Conservation (phyloP, 2,329 filamentous ascomycete species). For the Aaosphaeria pasadenensis region DNA sequence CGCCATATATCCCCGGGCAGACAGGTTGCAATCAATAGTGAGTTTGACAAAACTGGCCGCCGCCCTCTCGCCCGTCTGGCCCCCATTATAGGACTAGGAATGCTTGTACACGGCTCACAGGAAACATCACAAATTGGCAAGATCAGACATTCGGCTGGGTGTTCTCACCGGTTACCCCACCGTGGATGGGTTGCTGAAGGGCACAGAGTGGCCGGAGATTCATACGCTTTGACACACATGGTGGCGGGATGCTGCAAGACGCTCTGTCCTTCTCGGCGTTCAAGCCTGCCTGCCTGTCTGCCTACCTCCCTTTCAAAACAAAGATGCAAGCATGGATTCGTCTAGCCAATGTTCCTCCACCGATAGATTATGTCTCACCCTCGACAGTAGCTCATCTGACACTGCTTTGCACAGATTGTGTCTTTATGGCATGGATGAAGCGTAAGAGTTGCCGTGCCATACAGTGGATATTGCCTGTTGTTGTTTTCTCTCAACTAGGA, state of each 20-base stretch:
- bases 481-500: constrained; percentile 1
- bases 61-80: constrained; percentile 23
- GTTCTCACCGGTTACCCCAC: constrained; percentile 34
- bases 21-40: constrained; percentile 39
- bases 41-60: constrained; percentile 28
- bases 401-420: not conserved
- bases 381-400: constrained; percentile 11
- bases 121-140: constrained; percentile 32
- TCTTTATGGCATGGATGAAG: constrained; percentile 3
- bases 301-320: not conserved
- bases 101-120: constrained; percentile 26
- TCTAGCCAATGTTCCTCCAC: constrained; percentile 27
- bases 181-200: constrained; percentile 19
- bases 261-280: constrained; percentile 22
- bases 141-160: constrained; percentile 26
- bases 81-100: constrained; percentile 25
- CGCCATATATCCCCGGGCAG: constrained; percentile 32
- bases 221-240: constrained; percentile 17
- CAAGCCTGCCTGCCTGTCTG: constrained; percentile 24
- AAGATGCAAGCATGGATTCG: constrained; percentile 22
- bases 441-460: too few relatives aligned
- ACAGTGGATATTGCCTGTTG: constrained; percentile 6
- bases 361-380: constrained; percentile 29
- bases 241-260: constrained; percentile 34
- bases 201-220: constrained; percentile 15